A percentile compares a stretch with the other conserved stretches of the same genome.
Evolutionary conservation across 2,329 filamentous ascomycete species (phyloP).

Genomic region (Scedosporium dehoogii): DNA sequence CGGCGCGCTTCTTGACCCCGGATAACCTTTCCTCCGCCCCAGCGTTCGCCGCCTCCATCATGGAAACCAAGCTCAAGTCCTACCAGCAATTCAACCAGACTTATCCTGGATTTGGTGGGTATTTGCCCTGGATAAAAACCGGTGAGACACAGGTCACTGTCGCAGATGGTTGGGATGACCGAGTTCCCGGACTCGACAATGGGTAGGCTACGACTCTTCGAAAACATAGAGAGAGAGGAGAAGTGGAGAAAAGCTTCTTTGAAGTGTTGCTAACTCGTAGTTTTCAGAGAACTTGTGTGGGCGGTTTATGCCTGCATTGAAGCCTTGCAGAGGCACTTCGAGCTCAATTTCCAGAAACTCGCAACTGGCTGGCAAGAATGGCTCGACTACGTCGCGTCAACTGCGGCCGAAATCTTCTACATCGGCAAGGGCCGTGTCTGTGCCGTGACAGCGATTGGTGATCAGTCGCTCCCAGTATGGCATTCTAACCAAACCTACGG

Average conservation of each 20-base stretch:
- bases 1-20: slow-evolving; percentile 28
- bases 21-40: slow-evolving; percentile 20
- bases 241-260: background rate
- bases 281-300: slow-evolving; percentile 27
- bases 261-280: too few species aligned
- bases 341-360: slow-evolving; percentile 16
- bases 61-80: slow-evolving; percentile 26
- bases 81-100: slow-evolving; percentile 29
- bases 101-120: slow-evolving; percentile 30
- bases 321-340: slow-evolving; percentile 20
- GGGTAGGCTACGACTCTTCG: slow-evolving; percentile 17
- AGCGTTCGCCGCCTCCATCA: slow-evolving; percentile 22
- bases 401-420: slow-evolving; percentile 26
- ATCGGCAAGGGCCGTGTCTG: slow-evolving; percentile 26
- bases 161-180: slow-evolving; percentile 25
- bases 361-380: slow-evolving; percentile 26
- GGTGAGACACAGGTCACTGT: slow-evolving; percentile 20
- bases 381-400: slow-evolving; percentile 29
- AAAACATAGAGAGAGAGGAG: background rate
- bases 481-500: slow-evolving; percentile 20
- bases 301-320: slow-evolving; percentile 30
- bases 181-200: slow-evolving; percentile 29
- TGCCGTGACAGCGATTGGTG: slow-evolving; percentile 24
- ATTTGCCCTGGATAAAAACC: slow-evolving; percentile 27
- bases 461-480: slow-evolving; percentile 21